Evolutionary conservation across 2,329 filamentous ascomycete species (phyloP), one percentile per base, ranked within the genome.

Genomic region (Bertia moriformis): DNA sequence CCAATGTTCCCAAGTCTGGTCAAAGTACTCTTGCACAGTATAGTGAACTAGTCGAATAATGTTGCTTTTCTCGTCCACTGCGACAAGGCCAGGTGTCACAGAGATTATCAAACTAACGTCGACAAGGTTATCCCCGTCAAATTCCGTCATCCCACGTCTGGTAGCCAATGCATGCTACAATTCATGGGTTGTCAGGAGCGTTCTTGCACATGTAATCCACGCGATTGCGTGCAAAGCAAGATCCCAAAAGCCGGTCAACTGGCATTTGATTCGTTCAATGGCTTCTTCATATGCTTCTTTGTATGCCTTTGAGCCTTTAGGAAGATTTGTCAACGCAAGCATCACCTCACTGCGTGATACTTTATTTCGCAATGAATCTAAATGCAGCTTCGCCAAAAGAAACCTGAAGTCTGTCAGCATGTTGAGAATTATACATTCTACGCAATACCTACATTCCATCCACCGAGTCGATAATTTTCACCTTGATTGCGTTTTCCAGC

Each of bases 11-110:
- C 41, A 36, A 1, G 44, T 57, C 12, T 42, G 37, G 14, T 60
- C 50, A 32, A 69, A 56, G 44, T 63, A 69, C 29, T 66, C 55
- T 33, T 66, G 58, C 1, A 62, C 52, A 0, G 65, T 67, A 40
- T 63, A 62, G 43, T 69, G 64, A 3, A 65, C 59, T 0, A 68
- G 43, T 3, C 60, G 53, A 10, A 67, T 48, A 18, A 58, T 49
- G 14, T 49, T 37, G 37, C 51, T 65, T 33, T 59, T 44, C 35
- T 57, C 41, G 24, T 67, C 60, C 2, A 63, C 29, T 0, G 53
- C 58, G 2, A 68, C 56, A 7, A 69, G 39, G 1, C 64, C 63
- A 20, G 54, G 56, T 41, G 62, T 68, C 2, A 51, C 48, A 3
- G 56, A 57, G 0, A 63, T 41, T 1, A 65, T 41, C 2, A 56